Evolutionary conservation across 768 basidiomycete genomes (phyloP).

Genomic region (Termitomyces sp.): DNA sequence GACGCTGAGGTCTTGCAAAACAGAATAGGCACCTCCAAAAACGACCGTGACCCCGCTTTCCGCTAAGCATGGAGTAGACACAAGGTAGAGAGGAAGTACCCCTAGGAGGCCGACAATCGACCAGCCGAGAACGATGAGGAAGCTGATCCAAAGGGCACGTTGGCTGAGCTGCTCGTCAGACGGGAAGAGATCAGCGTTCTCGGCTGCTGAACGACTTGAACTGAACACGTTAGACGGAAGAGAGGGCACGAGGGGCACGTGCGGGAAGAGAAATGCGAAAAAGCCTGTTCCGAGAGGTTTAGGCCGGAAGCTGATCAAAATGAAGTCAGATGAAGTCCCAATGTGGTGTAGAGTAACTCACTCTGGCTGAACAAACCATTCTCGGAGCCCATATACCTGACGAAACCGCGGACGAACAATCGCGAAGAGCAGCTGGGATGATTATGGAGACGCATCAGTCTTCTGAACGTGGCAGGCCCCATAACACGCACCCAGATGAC

Average conservation of each 20-base stretch:
- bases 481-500: slow-evolving; percentile 58
- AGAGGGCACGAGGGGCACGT: slow-evolving; percentile 60
- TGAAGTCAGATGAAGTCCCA: slow-evolving; percentile 12
- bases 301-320: slow-evolving; percentile 51
- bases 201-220: slow-evolving; percentile 43
- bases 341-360: slow-evolving; percentile 33
- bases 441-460: slow-evolving; percentile 10
- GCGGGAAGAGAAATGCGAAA: slow-evolving; percentile 70
- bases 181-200: slow-evolving; percentile 59
- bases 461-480: not conserved
- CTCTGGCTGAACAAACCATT: slow-evolving; percentile 76
- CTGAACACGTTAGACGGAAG: slow-evolving; percentile 55
- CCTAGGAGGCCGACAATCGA: slow-evolving; percentile 66
- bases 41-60: slow-evolving; percentile 38
- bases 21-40: slow-evolving; percentile 61
- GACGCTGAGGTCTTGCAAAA: slow-evolving; percentile 74
- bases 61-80: slow-evolving; percentile 66
- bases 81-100: slow-evolving; percentile 69
- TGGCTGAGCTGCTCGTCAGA: slow-evolving; percentile 75
- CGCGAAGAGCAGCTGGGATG: slow-evolving; percentile 58
- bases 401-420: slow-evolving; percentile 64
- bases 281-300: slow-evolving; percentile 53
- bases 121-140: slow-evolving; percentile 65
- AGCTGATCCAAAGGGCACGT: slow-evolving; percentile 62
- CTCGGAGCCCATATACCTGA: slow-evolving; percentile 67